Conservation (phyloP, 805 yeast genomes). For the Lipomyces orientalis region DNA sequence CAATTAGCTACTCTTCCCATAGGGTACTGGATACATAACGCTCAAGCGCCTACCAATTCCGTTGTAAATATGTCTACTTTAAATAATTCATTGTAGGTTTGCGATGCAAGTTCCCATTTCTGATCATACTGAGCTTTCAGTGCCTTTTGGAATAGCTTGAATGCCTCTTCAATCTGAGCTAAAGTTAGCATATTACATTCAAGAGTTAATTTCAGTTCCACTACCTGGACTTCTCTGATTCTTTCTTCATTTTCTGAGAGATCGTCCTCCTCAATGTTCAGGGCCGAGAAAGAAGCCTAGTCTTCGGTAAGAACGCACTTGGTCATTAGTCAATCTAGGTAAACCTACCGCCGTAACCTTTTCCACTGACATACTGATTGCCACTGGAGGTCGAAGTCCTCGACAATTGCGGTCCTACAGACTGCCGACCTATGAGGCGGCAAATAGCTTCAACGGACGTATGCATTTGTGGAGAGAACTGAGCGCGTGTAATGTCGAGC, state of each 20-base stretch:
- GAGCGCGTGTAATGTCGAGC: not conserved
- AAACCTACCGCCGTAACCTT: constrained; percentile 9
- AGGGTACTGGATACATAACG: too few relatives aligned
- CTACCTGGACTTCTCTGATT: constrained; percentile 84
- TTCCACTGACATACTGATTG: not conserved
- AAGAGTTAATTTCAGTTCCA: not conserved
- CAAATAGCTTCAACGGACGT: too few relatives aligned
- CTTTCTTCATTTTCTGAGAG: constrained; percentile 80
- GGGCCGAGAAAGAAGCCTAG: constrained; percentile 64
- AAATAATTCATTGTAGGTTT: constrained; percentile 66
- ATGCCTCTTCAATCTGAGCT: constrained; percentile 73
- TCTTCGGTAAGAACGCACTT: not conserved
- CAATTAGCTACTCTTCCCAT: not conserved
- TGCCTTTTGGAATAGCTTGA: constrained; percentile 74
- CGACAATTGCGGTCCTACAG: not conserved
- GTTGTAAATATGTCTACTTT: constrained; percentile 66
- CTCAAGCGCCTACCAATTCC: constrained; percentile 36
- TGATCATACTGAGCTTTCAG: constrained; percentile 62
- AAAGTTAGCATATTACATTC: not conserved
- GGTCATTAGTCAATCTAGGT: not conserved
- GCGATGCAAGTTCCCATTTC: constrained; percentile 57
- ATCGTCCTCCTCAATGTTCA: constrained; percentile 74
- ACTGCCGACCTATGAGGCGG: not conserved
- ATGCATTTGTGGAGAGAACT: too few relatives aligned
- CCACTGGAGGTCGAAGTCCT: not conserved